Evolutionary conservation across 345 rosid species (phyloP).

Genomic region (Mallotus nudiflorus): DNA sequence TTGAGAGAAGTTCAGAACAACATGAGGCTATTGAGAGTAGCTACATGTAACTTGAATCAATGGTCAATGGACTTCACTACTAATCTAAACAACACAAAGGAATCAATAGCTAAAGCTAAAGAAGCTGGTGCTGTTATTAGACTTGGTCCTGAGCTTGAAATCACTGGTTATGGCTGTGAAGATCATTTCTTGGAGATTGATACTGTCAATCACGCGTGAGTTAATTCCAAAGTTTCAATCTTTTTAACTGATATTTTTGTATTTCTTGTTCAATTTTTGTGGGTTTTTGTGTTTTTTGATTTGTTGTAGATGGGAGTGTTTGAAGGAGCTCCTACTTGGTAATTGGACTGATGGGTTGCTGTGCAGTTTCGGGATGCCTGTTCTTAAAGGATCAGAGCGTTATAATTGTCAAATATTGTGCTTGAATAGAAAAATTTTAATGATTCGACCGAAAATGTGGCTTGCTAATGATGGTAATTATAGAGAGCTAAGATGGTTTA

Average conservation of each 20-base stretch:
- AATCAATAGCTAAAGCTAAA: constrained; percentile 64
- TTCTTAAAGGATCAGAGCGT: constrained; percentile 87
- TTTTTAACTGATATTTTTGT: not conserved
- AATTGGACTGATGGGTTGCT: constrained; percentile 84
- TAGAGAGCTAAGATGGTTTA: constrained; percentile 95
- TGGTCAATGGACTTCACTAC: constrained; percentile 94
- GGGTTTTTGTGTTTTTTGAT: not conserved
- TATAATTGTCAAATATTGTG: constrained; percentile 94
- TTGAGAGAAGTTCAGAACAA: not conserved
- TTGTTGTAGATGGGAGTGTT: constrained; percentile 81
- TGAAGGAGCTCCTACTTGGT: constrained; percentile 74
- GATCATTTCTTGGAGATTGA: constrained; percentile 94
- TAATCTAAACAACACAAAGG: constrained; percentile 72
- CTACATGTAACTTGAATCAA: constrained; percentile 86
- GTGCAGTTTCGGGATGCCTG: constrained; percentile 96
- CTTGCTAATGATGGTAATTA: constrained; percentile 98
- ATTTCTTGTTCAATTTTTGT: not conserved
- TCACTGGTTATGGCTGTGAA: constrained; percentile 95
- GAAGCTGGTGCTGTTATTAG: constrained; percentile 74
- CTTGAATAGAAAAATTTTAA: constrained; percentile 67
- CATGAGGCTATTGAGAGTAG: constrained; percentile 80
- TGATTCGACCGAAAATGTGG: constrained; percentile 97
- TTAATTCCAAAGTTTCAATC: not conserved
- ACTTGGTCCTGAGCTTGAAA: constrained; percentile 94
- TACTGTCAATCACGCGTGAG: constrained; percentile 73